Base-by-base conservation (phyloP, 306 rosid species). In the Cyamopsis tetragonoloba region DNA sequence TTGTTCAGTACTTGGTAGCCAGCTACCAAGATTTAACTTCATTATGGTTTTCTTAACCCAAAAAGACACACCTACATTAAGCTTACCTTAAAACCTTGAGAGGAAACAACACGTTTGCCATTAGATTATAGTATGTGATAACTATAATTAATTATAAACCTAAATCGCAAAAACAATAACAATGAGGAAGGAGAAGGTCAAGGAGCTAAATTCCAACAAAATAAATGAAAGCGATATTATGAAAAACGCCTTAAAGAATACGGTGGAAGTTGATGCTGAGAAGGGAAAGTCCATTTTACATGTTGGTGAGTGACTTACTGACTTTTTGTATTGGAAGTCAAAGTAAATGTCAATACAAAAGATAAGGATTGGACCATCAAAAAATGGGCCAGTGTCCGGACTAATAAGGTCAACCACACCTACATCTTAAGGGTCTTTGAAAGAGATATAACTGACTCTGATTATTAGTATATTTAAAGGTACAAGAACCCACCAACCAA, bases 371-470 rank as follows among this genome's bases (percentile, higher is more conserved):
- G 74, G 66, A 78, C 53, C 74, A 68, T 69, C 6, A 61, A 17
- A 8, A 50, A 53, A 60, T 50, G 64, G 77, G 68, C 24, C 55
- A 26, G 61, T 41, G 75, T 50, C 70, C 49, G 32, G 10, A 43
- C 37, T 41, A 47, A 56, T 50, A 42, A 41, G 71, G 82, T 72
- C 71, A 58, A 71, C 73, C 48, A 27, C 39, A 5, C 55, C 69
- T 26, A 58, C 1, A 2, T n/a, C 49, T 23, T 32, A 41, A 13
- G 61, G 24, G 51, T 68, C 47, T 70, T 53, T 35, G 76, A 74
- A 31, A 34, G 31, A 35, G 53, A 63, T 63, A 15, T 43, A 48
- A 49, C 32, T 49, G 58, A 54, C 46, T 6, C 44, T 19, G 14
- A 63, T 13, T 7, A 32, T 61, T 46, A n/a, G n/a, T n/a, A 20